Base-by-base conservation (phyloP, 805 yeast genomes). In the Wickerhamiella sergipiensis region DNA sequence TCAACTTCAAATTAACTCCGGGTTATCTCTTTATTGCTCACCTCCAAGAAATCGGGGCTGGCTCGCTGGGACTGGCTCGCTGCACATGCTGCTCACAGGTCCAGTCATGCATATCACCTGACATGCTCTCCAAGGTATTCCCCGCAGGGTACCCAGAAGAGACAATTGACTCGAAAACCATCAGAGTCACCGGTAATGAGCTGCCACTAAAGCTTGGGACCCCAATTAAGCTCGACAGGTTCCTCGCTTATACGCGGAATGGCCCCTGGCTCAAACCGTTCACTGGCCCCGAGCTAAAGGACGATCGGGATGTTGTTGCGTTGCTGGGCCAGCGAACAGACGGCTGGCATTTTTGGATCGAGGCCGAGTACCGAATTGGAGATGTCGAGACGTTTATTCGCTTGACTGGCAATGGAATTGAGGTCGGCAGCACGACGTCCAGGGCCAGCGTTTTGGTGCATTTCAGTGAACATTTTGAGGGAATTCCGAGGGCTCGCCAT, bases 191-290 rank as follows among this genome's bases (percentile, higher is more conserved):
- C 19, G 9, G 40, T 13, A 15, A 13, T 17, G 19, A 36, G 19
- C 40, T 36, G 19, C 40, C 40, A 54, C 7, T 43, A 12, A 23
- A 23, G 36, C 46, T 49, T n/a, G 51, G 51, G 3, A 15, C 1
- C 21, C 51, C 51, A 2, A 6, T n/a, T 17, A 15, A 31, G 13
- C 23, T 49, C 36, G 29, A 8, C 26, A 7, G 42, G 15, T 44
- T 43, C 31, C 43, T 49, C 10, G 51, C 51, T 15, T 49, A 29
- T 24, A 49, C 51, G 19, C 40, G 51, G 19, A 49, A 49, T 24
- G 51, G 51, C 2, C 43, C 51, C 18, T 49, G 51, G 51, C 39
- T 49, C 24, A 44, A 49, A 39, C 51, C 51, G 3, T 17, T 36
- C 6, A 23, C 26, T 10, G 51, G 47, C 24, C 42, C 38, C 18